A percentile compares a stretch with the other conserved stretches of the same genome.
phyloP scores from a whole-genome alignment of 352 stramenopile genomes.

The Phytophthora litchii region DNA sequence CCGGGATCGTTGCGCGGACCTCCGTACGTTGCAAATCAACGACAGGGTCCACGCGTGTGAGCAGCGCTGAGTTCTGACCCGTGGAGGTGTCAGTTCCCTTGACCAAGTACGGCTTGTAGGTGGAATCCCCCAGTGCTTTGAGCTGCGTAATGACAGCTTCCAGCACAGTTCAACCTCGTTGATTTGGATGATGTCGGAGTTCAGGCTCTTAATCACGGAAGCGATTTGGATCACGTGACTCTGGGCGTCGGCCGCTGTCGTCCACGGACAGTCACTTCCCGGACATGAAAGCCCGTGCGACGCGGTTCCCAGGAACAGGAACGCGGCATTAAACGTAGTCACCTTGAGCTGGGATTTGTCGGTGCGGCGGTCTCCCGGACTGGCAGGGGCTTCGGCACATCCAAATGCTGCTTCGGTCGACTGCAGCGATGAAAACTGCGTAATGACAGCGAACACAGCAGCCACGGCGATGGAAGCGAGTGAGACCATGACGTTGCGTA shows the following conservation, averaged over 20 bases:
- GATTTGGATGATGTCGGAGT: conserved; percentile 73
- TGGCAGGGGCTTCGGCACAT: conserved; percentile 51
- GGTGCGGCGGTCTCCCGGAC: conserved; percentile 45
- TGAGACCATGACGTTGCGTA: conserved; percentile 43
- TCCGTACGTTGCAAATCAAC: conserved; percentile 52
- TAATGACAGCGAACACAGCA: conserved; percentile 20
- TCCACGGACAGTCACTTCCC: conserved; percentile 60
- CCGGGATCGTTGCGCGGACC: conserved; percentile 39
- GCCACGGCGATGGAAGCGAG: conserved; percentile 21
- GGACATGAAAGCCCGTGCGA: conserved; percentile 49
- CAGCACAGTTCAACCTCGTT: conserved; percentile 65
- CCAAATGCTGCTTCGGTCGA: conserved; percentile 44
- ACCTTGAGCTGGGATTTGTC: conserved; percentile 65
- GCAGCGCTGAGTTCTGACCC: conserved; percentile 67
- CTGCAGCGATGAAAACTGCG: conserved; percentile 15
- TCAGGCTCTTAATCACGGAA: conserved; percentile 48
- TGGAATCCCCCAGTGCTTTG: conserved; percentile 47
- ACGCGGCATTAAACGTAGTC: conserved; percentile 69
- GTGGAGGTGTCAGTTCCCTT: conserved; percentile 64
- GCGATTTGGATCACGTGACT: conserved; percentile 63
- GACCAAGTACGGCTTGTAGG: conserved; percentile 71
- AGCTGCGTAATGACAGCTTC: conserved; percentile 59
- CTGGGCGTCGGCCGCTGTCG: conserved; percentile 38
- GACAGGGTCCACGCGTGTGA: conserved; percentile 67
- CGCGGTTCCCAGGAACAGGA: conserved; percentile 57